These are phyloP conservation scores for Aureobasidium melanogenum DNA, from an alignment of 2,329 filamentous ascomycete species.

Conservation along the genomic window DNA sequence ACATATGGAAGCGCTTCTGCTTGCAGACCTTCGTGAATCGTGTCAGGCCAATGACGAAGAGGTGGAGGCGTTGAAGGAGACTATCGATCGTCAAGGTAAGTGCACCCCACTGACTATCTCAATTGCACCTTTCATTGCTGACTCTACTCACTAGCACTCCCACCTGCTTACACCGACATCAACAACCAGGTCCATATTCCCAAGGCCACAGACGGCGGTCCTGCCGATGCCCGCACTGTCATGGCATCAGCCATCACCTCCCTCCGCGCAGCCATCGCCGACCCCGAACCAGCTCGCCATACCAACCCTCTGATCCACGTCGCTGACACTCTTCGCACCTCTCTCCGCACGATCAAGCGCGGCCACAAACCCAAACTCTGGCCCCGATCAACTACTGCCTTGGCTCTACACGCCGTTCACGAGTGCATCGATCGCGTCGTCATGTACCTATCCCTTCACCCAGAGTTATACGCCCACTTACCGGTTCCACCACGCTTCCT, in stretches of 20 bases:
- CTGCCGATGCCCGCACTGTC: background rate
- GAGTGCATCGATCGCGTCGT: background rate
- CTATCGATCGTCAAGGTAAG: background rate
- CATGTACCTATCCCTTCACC: background rate
- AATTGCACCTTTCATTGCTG: background rate
- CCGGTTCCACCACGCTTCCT: background rate
- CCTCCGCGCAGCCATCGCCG: background rate
- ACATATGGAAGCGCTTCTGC: background rate
- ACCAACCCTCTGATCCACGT: background rate
- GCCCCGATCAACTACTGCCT: background rate
- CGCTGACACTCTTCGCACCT: background rate
- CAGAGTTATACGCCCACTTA: background rate
- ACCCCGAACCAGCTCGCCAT: background rate
- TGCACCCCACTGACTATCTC: background rate
- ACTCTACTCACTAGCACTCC: background rate
- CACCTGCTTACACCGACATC: background rate
- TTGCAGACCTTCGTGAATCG: background rate
- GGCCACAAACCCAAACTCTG: background rate
- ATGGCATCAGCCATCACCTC: background rate
- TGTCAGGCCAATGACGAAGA: background rate
- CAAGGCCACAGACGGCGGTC: background rate
- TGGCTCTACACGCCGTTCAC: background rate
- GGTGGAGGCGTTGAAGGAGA: background rate
- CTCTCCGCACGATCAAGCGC: background rate
- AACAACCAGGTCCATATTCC: background rate